Evolutionary conservation across 805 yeast species (phyloP), one percentile per base, ranked within the genome.

Genomic region (Candida manassasensis): DNA sequence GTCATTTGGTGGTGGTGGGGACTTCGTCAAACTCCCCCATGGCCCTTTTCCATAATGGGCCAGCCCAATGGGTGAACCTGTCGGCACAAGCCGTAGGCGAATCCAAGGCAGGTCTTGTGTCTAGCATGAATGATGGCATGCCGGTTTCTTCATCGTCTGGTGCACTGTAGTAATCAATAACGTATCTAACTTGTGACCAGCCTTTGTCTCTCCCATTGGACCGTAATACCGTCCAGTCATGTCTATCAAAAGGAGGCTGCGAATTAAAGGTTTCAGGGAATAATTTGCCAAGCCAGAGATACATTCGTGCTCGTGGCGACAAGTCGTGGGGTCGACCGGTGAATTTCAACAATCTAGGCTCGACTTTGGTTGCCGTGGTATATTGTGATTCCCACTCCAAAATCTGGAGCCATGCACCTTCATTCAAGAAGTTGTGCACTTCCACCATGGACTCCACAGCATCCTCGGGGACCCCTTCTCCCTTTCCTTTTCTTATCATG

Each of bases 391-490:
- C 99, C 99, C 99, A 93, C 40, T 81, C 75, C 43, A 87, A 65
- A 36, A 93, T 88, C 56, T 93, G 96, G 41, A 76, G 76, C 99
- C 99, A 93, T 8, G 97, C 97, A 10, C 96, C 96, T 57, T 93
- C 99, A 58, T 93, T 93, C 44, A 93, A 62, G 53, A 89, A 93
- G 59, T 93, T 93, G 61, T 93, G 99, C 30, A 93, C 95, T 45
- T 83, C 90, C 17, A 93, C 98, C 99, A 93, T 93, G 31, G 85
- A 75, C 48, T 86, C 96, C 3, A 93, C 97, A 1, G 96, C 96
- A 44, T 87, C 96, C 56, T 89, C 97, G 3, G 90, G 94, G 35
- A 90, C 75, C 32, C 82, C 94, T 29, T 85, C 83, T 3, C 75
- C 80, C 52, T 93, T 90, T 14, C 96, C 96, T 64, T 93, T 93